These are phyloP conservation scores for Wallacemonas sp. DNA, from an alignment of 208 protist genomes.

Conservation along the genomic window DNA sequence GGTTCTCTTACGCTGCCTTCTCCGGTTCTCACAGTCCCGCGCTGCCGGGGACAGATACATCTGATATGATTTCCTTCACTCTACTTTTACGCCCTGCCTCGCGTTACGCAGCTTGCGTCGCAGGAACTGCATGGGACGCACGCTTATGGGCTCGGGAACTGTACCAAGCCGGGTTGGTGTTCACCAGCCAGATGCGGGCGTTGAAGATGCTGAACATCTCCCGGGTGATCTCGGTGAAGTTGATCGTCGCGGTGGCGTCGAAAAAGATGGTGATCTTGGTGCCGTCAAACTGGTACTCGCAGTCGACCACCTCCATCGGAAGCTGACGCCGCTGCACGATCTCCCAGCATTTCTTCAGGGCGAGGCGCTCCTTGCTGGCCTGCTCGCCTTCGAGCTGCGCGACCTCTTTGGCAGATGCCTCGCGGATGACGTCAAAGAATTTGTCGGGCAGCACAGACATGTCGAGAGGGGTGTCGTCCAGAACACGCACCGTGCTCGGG, in stretches of 20 bases:
- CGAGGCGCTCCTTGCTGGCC: conserved; percentile 65
- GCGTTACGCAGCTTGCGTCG: no score
- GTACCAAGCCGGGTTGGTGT: conserved; percentile 57
- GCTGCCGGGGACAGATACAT: no score
- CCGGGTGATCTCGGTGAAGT: conserved; percentile 80
- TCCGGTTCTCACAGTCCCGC: no score
- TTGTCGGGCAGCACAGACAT: conserved; percentile 26
- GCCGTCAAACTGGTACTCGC: conserved; percentile 90
- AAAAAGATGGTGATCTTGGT: conserved; percentile 93
- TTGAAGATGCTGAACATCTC: conserved; percentile 85
- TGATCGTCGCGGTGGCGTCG: conserved; percentile 53
- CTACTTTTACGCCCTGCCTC: no score
- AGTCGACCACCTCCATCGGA: conserved; percentile 79
- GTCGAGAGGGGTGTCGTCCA: conserved; percentile 28
- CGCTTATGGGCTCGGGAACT: conserved; percentile 52
- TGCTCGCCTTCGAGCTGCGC: conserved; percentile 56
- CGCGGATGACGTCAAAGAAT: conserved; percentile 52
- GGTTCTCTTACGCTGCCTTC: no score
- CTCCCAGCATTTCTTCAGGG: conserved; percentile 65
- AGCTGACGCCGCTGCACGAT: conserved; percentile 49
- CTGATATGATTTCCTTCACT: no score
- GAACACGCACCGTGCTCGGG: conserved; percentile 14
- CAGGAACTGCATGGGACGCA: no score
- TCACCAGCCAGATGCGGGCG: conserved; percentile 91
- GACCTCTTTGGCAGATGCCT: conserved; percentile 70